phyloP scores from a whole-genome alignment of 2,329 filamentous ascomycete genomes.

The Botryotinia calthae region DNA sequence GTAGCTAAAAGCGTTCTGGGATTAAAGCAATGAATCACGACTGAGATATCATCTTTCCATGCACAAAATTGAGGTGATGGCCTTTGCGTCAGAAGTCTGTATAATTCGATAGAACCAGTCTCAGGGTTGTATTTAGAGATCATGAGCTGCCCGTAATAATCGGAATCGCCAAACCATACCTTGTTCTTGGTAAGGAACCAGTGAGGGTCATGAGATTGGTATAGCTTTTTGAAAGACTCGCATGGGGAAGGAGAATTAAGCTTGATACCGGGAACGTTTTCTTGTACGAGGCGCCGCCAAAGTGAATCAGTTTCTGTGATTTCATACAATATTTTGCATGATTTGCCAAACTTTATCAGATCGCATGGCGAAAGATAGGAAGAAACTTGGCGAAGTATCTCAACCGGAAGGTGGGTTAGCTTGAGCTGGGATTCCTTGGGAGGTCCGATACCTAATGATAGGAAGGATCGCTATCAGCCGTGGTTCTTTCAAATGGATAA shows the following conservation, averaged over 20 bases:
- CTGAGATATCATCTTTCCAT: conserved; percentile 64
- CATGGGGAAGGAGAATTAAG: conserved; percentile 58
- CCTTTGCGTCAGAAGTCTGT: conserved; percentile 68
- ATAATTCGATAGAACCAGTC: conserved; percentile 75
- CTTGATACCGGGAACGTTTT: conserved; percentile 57
- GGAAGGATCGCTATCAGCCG: neutral
- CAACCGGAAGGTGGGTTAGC: conserved; percentile 63
- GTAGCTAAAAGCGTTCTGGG: conserved; percentile 66
- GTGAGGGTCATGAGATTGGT: conserved; percentile 68
- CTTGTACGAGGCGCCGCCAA: conserved; percentile 70
- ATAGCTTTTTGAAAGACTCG: conserved; percentile 67
- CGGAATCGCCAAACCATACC: conserved; percentile 80
- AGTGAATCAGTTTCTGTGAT: conserved; percentile 64
- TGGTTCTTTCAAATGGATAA: neutral
- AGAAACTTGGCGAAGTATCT: conserved; percentile 73
- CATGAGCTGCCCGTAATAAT: conserved; percentile 44
- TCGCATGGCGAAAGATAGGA: conserved; percentile 62
- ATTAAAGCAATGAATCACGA: conserved; percentile 70
- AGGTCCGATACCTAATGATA: neutral
- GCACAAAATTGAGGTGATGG: conserved; percentile 52
- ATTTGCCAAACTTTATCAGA: conserved; percentile 57
- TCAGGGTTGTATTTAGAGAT: conserved; percentile 59
- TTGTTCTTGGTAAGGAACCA: conserved; percentile 83
- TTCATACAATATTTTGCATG: conserved; percentile 58
- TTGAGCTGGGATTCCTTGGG: conserved; percentile 13